Evolutionary conservation across 2,329 filamentous ascomycete species (phyloP).

Genomic region (Pyrenochaeta sp.): DNA sequence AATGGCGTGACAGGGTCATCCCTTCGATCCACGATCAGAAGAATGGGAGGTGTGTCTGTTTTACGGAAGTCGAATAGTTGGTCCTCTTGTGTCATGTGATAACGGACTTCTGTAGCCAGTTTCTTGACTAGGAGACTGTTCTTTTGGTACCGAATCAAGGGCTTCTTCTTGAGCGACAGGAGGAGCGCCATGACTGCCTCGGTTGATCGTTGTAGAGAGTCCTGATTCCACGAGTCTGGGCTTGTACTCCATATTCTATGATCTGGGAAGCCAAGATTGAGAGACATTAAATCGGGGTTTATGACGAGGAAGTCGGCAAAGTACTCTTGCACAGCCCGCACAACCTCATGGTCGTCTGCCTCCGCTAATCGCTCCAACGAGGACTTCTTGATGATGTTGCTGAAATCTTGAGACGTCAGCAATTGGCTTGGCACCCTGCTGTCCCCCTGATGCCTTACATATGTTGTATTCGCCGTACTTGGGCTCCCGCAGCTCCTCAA

Average conservation of each 20-base stretch:
- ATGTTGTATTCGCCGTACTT: constrained; percentile 98
- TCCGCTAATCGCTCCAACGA: constrained; percentile 92
- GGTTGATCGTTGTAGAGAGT: constrained; percentile 83
- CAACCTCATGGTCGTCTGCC: constrained; percentile 96
- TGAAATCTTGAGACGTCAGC: constrained; percentile 71
- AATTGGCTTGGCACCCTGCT: not conserved
- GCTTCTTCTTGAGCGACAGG: constrained; percentile 93
- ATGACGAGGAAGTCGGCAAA: constrained; percentile 96
- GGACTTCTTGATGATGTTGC: constrained; percentile 97
- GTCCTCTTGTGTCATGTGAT: constrained; percentile 93
- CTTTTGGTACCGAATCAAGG: constrained; percentile 90
- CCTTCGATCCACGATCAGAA: constrained; percentile 87
- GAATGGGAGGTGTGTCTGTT: constrained; percentile 91
- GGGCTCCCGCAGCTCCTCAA: constrained; percentile 94
- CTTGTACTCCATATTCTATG: constrained; percentile 81
- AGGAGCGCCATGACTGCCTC: constrained; percentile 87
- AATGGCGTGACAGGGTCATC: constrained; percentile 95
- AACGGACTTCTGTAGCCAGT: constrained; percentile 88
- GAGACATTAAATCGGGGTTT: constrained; percentile 90
- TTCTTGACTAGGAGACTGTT: constrained; percentile 92
- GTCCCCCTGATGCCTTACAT: constrained; percentile 56
- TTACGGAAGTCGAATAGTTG: constrained; percentile 96
- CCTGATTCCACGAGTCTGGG: constrained; percentile 89
- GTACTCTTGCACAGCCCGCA: constrained; percentile 91
- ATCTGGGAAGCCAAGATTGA: constrained; percentile 76